A percentile compares a stretch with the other conserved stretches of the same genome.
phyloP scores from a whole-genome alignment of 2,329 filamentous ascomycete species.

The Acephala macrosclerotiorum region DNA sequence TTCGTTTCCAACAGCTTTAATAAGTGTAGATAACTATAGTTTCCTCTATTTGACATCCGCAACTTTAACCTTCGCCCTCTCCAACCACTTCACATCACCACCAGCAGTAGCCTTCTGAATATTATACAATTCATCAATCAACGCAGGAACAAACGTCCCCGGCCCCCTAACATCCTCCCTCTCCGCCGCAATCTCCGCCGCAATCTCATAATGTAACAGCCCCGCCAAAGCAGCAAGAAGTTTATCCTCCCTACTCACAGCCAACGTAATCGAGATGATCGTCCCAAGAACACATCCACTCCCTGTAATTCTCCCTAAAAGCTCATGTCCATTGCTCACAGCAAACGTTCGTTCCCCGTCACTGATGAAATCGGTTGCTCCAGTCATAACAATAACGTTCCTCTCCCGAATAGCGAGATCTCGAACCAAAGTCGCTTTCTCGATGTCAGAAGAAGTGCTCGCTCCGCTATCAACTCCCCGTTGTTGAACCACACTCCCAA shows the following conservation, averaged over 20 bases:
- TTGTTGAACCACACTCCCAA: slow-evolving; percentile 68
- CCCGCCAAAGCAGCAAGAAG: slow-evolving; percentile 78
- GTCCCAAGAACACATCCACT: slow-evolving; percentile 89
- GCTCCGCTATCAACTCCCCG: slow-evolving; percentile 83
- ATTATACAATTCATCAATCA: slow-evolving; percentile 74
- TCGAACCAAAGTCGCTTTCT: slow-evolving; percentile 69
- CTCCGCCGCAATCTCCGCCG: slow-evolving; percentile 69
- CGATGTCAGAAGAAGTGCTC: slow-evolving; percentile 57
- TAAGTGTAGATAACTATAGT: too few relatives aligned
- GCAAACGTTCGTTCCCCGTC: slow-evolving; percentile 74
- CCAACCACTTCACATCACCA: slow-evolving; percentile 60
- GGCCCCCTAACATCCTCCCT: slow-evolving; percentile 75
- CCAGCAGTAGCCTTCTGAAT: slow-evolving; percentile 56
- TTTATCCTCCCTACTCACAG: slow-evolving; percentile 66
- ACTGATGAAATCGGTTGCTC: slow-evolving; percentile 76
- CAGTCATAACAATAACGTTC: slow-evolving; percentile 84
- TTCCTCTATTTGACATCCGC: slow-evolving; percentile 36
- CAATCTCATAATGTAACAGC: slow-evolving; percentile 79
- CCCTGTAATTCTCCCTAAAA: slow-evolving; percentile 76
- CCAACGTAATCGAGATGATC: slow-evolving; percentile 77
- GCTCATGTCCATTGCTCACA: slow-evolving; percentile 78
- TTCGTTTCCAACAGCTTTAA: too few relatives aligned
- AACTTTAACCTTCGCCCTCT: slow-evolving; percentile 56
- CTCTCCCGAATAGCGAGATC: slow-evolving; percentile 72
- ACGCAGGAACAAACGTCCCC: slow-evolving; percentile 85